Conservation (phyloP, 2,329 filamentous ascomycete genomes). For the Xylariaceae sp. region DNA sequence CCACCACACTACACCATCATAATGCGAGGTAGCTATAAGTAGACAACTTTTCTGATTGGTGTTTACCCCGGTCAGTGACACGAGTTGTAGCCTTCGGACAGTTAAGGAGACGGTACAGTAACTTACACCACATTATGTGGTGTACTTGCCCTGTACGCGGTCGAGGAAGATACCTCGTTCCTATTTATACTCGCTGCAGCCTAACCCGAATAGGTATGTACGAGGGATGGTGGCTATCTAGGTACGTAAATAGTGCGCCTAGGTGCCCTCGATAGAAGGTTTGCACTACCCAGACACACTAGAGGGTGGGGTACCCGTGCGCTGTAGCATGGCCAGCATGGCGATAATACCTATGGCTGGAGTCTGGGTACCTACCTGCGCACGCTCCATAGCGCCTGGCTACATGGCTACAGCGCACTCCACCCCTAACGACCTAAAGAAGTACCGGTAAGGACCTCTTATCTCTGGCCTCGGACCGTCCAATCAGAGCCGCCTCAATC, state of each 20-base stretch:
- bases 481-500: not conserved
- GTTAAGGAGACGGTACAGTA: not conserved
- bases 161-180: not conserved
- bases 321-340: not conserved
- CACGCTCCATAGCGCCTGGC: not conserved
- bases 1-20: no score
- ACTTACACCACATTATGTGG: not conserved
- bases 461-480: not conserved
- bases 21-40: no score
- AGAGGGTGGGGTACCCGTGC: not conserved
- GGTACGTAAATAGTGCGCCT: not conserved
- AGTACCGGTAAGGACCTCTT: not conserved
- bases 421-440: not conserved
- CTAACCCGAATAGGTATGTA: not conserved
- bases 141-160: not conserved
- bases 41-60: no score
- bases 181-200: not conserved
- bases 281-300: not conserved
- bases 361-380: not conserved
- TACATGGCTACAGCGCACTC: not conserved
- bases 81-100: no score
- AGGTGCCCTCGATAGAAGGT: not conserved
- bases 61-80: no score
- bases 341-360: not conserved
- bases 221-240: no score